Evolutionary conservation across 2,329 filamentous ascomycete genomes (phyloP).

Genomic region (Lecanosticta acicola): DNA sequence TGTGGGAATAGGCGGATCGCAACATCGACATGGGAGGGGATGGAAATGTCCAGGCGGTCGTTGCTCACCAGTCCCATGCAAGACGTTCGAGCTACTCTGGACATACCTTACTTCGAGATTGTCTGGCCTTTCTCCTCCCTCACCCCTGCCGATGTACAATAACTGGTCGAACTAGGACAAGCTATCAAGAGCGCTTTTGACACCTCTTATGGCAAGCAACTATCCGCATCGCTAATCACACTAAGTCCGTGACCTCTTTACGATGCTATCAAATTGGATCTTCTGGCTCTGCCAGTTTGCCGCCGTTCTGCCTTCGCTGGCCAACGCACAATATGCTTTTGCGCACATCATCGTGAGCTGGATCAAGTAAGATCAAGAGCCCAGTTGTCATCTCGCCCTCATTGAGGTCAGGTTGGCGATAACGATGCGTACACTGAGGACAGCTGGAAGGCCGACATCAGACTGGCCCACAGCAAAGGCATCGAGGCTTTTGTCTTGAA

Average conservation of each 20-base stretch:
- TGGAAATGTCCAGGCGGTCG: constrained; percentile 5
- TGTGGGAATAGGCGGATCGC: constrained; percentile 1
- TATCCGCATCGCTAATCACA: too few relatives aligned
- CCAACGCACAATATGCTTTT: constrained; percentile 12
- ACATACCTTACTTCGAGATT: too few relatives aligned
- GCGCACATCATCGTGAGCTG: constrained; percentile 11
- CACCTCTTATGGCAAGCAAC: too few relatives aligned
- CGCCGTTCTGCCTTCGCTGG: constrained; percentile 5
- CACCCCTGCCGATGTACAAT: too few relatives aligned
- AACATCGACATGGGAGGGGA: constrained; percentile 2
- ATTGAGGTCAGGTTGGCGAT: constrained; percentile 6
- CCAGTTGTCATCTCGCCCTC: background rate
- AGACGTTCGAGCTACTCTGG: too few relatives aligned
- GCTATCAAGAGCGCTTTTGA: too few relatives aligned
- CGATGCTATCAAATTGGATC: constrained; percentile 2
- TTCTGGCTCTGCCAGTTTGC: constrained; percentile 1
- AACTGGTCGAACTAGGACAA: too few relatives aligned
- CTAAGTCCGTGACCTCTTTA: background rate
- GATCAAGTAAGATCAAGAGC: background rate
- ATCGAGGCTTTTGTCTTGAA: constrained; percentile 50
- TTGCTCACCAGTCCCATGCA: too few relatives aligned
- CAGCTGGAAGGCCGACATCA: constrained; percentile 11
- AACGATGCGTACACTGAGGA: constrained; percentile 7
- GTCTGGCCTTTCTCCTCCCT: too few relatives aligned
- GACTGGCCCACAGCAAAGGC: constrained; percentile 10